phyloP scores from a whole-genome alignment of 2,329 filamentous ascomycete genomes.

The Aspergillus melleus region DNA sequence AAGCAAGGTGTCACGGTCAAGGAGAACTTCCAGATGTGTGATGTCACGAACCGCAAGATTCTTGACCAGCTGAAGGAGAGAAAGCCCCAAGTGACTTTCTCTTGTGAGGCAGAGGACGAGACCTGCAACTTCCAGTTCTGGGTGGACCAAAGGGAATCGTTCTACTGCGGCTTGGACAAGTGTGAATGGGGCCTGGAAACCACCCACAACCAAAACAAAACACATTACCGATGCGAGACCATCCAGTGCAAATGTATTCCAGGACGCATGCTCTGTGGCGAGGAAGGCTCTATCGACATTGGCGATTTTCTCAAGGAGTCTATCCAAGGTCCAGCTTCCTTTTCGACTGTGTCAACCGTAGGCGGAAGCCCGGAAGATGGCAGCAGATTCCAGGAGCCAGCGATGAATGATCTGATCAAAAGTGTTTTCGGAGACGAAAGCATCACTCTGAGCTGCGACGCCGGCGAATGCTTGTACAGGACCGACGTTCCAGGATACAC shows the following conservation, averaged over 20 bases:
- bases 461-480: conserved; percentile 90
- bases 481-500: conserved; percentile 92
- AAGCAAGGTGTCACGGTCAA: conserved; percentile 86
- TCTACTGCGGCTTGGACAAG: conserved; percentile 86
- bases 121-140: conserved; percentile 98
- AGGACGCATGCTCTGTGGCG: conserved; percentile 90
- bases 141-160: conserved; percentile 91
- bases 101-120: conserved; percentile 71
- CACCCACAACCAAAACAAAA: conserved; percentile 71
- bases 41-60: conserved; percentile 95
- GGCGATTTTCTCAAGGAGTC: conserved; percentile 79
- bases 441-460: conserved; percentile 77
- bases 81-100: conserved; percentile 92
- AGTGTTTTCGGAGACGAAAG: conserved; percentile 87
- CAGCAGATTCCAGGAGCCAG: conserved; percentile 85
- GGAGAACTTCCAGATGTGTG: conserved; percentile 96
- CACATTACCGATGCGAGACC: conserved; percentile 79
- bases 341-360: conserved; percentile 65
- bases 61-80: conserved; percentile 79
- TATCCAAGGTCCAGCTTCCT: conserved; percentile 85
- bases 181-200: conserved; percentile 74
- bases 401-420: conserved; percentile 87
- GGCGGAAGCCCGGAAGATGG: conserved; percentile 62
- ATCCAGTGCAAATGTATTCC: conserved; percentile 86
- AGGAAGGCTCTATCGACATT: conserved; percentile 87